Conservation (phyloP, 2,329 filamentous ascomycete species). For the Fusarium marasasianum region DNA sequence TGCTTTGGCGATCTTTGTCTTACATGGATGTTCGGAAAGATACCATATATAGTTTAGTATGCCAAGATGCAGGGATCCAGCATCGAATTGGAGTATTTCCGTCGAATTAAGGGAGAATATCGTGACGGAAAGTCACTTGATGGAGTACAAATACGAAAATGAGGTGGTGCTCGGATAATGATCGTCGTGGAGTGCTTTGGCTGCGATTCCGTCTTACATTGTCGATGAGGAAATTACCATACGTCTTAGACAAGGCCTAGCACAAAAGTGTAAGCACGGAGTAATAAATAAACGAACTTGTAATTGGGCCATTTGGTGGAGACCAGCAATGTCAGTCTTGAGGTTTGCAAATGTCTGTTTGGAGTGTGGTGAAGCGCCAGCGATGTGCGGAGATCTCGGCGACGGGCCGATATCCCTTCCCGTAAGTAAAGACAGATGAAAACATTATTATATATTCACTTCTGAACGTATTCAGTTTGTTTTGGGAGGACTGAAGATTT, state of each 20-base stretch:
- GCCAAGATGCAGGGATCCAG: not conserved
- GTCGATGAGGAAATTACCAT: not conserved
- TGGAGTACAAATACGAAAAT: not conserved
- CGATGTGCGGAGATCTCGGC: not conserved
- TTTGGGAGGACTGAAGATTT: not conserved
- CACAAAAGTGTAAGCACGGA: accelerated
- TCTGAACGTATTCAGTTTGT: accelerated
- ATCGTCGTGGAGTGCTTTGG: not conserved
- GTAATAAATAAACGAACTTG: accelerated
- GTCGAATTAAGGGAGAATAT: not conserved
- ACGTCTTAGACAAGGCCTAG: not conserved
- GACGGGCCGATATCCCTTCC: accelerated
- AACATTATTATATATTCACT: accelerated
- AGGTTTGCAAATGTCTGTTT: not conserved
- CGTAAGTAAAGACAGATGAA: accelerated
- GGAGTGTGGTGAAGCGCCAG: accelerated
- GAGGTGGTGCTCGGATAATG: not conserved
- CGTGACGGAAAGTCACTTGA: not conserved
- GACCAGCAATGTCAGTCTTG: not conserved
- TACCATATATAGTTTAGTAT: not conserved
- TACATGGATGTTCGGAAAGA: not conserved
- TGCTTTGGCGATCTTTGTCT: not conserved
- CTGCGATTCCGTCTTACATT: not conserved
- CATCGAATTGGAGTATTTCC: not conserved
- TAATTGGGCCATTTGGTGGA: not conserved